A percentile compares a stretch with the other conserved stretches of the same genome.
Evolutionary conservation across 768 basidiomycete species (phyloP).

Genomic region (Postia placenta): DNA sequence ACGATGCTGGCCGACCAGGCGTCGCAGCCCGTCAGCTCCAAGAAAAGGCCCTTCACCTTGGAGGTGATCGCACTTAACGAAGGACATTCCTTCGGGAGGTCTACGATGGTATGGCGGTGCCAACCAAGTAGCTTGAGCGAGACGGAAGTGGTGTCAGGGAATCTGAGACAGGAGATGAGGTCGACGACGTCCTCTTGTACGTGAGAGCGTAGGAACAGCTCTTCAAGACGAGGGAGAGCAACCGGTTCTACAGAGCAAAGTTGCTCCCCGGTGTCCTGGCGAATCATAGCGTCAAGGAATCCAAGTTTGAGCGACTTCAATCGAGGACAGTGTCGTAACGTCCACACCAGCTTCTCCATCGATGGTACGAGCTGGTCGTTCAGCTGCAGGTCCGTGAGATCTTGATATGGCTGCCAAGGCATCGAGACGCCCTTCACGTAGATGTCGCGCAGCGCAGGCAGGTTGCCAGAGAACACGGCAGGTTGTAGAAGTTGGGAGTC

Average conservation of each 20-base stretch:
- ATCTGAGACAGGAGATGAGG: neutral
- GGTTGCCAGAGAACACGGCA: neutral
- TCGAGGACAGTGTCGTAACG: neutral
- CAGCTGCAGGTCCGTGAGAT: neutral
- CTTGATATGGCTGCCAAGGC: neutral
- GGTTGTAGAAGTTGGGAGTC: neutral
- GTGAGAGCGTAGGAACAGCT: neutral
- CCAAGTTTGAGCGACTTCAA: neutral
- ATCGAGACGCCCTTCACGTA: neutral
- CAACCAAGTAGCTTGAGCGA: neutral
- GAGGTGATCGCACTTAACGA: neutral
- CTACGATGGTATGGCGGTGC: neutral
- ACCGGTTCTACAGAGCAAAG: neutral
- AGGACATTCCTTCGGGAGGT: neutral
- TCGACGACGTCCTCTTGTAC: neutral
- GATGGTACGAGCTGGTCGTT: neutral
- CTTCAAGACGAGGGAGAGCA: neutral
- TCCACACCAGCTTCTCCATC: neutral
- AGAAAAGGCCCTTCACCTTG: neutral
- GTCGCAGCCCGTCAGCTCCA: neutral
- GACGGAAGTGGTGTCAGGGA: neutral
- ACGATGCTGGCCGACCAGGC: neutral
- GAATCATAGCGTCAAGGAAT: neutral
- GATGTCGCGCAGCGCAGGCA: constrained; percentile 1
- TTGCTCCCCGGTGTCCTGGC: neutral